Evolutionary conservation across 371 early-diverging fungal species (phyloP), one percentile per base, ranked within the genome.

Genomic region (Syncephalastrum racemosum): DNA sequence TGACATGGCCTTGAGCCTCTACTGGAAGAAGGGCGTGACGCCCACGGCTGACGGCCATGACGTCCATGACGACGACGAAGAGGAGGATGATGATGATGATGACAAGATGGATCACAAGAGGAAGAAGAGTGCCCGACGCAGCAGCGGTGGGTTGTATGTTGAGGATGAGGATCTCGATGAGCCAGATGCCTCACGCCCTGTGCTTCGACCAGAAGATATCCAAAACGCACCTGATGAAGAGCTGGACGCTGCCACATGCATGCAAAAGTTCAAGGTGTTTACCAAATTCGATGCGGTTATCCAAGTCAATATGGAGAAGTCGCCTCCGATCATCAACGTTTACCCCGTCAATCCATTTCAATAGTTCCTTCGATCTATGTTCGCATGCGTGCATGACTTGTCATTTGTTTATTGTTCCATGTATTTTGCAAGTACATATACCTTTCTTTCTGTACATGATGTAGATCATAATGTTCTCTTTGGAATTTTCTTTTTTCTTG

Each of bases 11-110:
- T 41, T 81, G 23, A 66, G 57, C 27, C 62, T 76, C 31, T 73
- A 66, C 52, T 85, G 84, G 87, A 71, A 70, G 39, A 63, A 67
- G 14, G 79, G 71, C 12, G 64, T 68, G 3, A 60, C 62, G 39
- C 22, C 60, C 14, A 58, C 49, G 22, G 7, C 51, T 4, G 63
- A 53, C 7, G 24, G 46, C 27, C 4, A 36, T 14, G 13, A 24
- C 18, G 4, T 25, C 57, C 53, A 58, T 64, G 55, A 27, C 6
- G 25, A 53, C 8, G 61, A 41, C 12, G 44, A 43, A 13, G 64
- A 69, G 42, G 64, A 66, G n/a, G 46, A 49, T 0, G 54, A 60
- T 7, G 40, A 53, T 19, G 64, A 53, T 10, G 62, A 71, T 10
- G 64, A 67, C 12, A 68, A 12, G 50, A 48, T 7, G 16, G n/a